These are phyloP conservation scores for Thinopyrum elongatum DNA, from an alignment of 176 grass and related monocot species.

Conservation along the genomic window DNA sequence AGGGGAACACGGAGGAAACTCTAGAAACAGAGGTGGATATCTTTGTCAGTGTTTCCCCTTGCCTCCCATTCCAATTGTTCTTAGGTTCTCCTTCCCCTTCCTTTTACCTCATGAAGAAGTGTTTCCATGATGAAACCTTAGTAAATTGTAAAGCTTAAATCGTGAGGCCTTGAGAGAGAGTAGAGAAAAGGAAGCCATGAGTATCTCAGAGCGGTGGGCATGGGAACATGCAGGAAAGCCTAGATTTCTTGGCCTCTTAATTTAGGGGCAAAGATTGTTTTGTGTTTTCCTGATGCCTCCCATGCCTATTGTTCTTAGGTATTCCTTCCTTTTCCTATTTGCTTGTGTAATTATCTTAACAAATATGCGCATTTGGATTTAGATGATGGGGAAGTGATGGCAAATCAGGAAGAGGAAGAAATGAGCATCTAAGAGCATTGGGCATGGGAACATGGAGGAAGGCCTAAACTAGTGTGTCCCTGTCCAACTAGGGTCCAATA, in stretches of 20 bases:
- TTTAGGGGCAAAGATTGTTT: background rate
- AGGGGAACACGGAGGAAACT: slow-evolving; percentile 24
- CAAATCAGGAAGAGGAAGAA: background rate
- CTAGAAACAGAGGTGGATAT: background rate
- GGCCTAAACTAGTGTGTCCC: background rate
- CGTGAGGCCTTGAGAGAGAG: background rate
- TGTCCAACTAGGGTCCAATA: background rate
- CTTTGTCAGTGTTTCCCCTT: slow-evolving; percentile 6
- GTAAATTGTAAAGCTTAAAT: no score
- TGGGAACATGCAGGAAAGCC: no score
- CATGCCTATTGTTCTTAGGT: slow-evolving; percentile 15
- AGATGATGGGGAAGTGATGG: background rate
- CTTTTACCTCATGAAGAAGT: background rate
- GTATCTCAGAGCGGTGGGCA: no score
- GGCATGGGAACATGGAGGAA: background rate
- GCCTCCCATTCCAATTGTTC: slow-evolving; percentile 18
- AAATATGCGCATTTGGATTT: background rate
- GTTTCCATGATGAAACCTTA: background rate
- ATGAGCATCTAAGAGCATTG: background rate
- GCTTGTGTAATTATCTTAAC: no score
- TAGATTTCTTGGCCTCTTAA: no score
- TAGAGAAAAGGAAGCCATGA: slow-evolving; percentile 21
- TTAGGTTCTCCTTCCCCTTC: slow-evolving; percentile 1
- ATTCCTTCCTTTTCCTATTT: background rate
- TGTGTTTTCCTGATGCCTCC: slow-evolving; percentile 26